phyloP scores from a whole-genome alignment of 768 basidiomycete genomes.

The Russula sp. region DNA sequence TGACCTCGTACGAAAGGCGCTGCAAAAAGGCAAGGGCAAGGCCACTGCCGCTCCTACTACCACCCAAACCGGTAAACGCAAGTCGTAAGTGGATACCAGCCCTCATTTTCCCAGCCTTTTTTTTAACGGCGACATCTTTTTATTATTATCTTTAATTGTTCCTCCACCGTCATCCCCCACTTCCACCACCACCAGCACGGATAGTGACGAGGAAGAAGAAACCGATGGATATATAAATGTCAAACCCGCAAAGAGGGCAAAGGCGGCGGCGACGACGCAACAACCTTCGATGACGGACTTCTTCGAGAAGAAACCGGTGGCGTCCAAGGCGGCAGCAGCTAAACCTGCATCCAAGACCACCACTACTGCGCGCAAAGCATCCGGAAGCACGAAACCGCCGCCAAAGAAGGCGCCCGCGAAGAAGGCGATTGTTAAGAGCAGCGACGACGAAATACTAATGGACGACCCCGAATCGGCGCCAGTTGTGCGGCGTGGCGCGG shows the following conservation, averaged over 20 bases:
- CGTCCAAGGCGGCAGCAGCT: constrained; percentile 14
- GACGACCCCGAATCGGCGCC: constrained; percentile 37
- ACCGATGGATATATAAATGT: constrained; percentile 28
- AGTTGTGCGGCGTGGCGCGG: constrained; percentile 33
- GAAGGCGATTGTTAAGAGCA: constrained; percentile 30
- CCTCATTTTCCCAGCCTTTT: neutral
- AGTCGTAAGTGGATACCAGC: constrained; percentile 43
- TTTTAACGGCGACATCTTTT: neutral
- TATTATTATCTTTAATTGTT: neutral
- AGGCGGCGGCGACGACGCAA: constrained; percentile 19
- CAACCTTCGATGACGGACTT: constrained; percentile 45
- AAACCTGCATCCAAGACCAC: constrained; percentile 15
- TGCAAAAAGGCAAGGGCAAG: constrained; percentile 40
- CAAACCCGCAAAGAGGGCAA: constrained; percentile 52
- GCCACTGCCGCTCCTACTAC: constrained; percentile 25
- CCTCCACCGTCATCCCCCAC: neutral
- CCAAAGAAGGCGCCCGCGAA: constrained; percentile 20
- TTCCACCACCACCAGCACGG: neutral
- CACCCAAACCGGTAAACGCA: constrained; percentile 47
- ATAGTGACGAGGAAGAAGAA: constrained; percentile 3
- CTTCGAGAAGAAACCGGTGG: constrained; percentile 38
- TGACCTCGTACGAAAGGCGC: constrained; percentile 25
- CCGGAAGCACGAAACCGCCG: constrained; percentile 44
- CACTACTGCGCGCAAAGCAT: constrained; percentile 38
- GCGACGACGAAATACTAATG: constrained; percentile 37